phyloP scores from a whole-genome alignment of 176 grass and related monocot species.

The Ampelocalamus luodianensis region DNA sequence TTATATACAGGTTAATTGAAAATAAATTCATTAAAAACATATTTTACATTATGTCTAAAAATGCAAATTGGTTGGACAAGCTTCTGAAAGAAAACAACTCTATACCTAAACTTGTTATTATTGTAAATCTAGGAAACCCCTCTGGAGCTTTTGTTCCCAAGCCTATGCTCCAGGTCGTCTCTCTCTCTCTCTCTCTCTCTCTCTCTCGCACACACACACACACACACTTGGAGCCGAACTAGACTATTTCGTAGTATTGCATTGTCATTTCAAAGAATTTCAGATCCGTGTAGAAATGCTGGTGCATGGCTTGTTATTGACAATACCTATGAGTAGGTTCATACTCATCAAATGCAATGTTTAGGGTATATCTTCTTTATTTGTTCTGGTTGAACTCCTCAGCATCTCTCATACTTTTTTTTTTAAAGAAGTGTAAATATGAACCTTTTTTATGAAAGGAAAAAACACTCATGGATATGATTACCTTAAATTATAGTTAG shows the following conservation, averaged over 20 bases:
- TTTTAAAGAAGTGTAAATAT: not conserved
- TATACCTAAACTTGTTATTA: slow-evolving; percentile 90
- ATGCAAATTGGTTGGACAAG: slow-evolving; percentile 86
- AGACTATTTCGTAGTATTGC: slow-evolving; percentile 42
- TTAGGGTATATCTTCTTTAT: not conserved
- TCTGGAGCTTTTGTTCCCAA: slow-evolving; percentile 78
- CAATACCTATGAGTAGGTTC: slow-evolving; percentile 98
- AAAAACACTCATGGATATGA: not conserved
- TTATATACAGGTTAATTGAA: not conserved
- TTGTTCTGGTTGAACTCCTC: not conserved
- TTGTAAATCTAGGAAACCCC: slow-evolving; percentile 99
- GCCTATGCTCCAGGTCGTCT: slow-evolving; percentile 64
- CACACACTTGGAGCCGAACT: not conserved
- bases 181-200: slow-evolving; percentile 13
- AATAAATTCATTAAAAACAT: slow-evolving; percentile 14
- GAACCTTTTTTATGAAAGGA: not conserved
- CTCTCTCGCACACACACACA: not conserved
- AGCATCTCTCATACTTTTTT: not conserved
- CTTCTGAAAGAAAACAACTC: slow-evolving; percentile 56
- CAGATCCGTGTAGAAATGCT: slow-evolving; percentile 78
- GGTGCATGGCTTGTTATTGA: slow-evolving; percentile 94
- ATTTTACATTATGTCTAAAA: slow-evolving; percentile 46
- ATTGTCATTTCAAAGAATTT: slow-evolving; percentile 82
- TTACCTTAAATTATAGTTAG: slow-evolving; percentile 25
- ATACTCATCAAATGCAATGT: not conserved